Base-by-base conservation (phyloP, 2,329 filamentous ascomycete species). In the Akanthomyces uredinophilus region DNA sequence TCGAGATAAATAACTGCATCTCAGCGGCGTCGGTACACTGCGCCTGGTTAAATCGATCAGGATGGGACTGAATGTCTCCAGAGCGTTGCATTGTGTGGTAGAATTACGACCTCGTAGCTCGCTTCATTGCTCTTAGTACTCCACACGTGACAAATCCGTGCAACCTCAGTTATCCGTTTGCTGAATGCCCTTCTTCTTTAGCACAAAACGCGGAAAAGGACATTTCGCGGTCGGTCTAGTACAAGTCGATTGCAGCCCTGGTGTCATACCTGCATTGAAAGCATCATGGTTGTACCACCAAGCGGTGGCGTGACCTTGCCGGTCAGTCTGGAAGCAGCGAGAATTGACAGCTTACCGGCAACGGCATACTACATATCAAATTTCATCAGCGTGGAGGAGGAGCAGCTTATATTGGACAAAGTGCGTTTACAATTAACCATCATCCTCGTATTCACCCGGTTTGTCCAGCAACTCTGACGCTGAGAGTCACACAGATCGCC, bases 291-390 rank as follows among this genome's bases (percentile, higher is more conserved):
- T 16, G 16, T 22, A 61, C 29, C 62, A 58, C 69, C 62, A 3
- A 47, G 4, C 18, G 10, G 20, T 14, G 32, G 50, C 32, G 50
- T 54, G 37, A 69, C 65, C 44, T 73, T 85, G 51, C 82, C 84
- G 20, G 64, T 72, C 43, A 79, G 73, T 49, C 79, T 88, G 29
- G 79, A 85, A 53, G 72, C 79, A 41, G 78, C 74, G 59, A 78
- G 75, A 66, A 82, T 93, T 64, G 65, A 73, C 8, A 69, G 69
- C 37, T 78, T 92, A 2, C 89, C 90, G 5, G 72, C 81, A 1
- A 77, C 82, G 39, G 90, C 91, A 60, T 96, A 88, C 78, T 97
- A 98, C 76, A 88, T 97, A 62, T 83, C 92, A 8, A 81, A 93
- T 72, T 97, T 97, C 77, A 89, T 98, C 72, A 88, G 83, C 5